Evolutionary conservation across 208 protist species (phyloP), one percentile per base, ranked within the genome.

Genomic region (Kentomonas sorsogonicus): DNA sequence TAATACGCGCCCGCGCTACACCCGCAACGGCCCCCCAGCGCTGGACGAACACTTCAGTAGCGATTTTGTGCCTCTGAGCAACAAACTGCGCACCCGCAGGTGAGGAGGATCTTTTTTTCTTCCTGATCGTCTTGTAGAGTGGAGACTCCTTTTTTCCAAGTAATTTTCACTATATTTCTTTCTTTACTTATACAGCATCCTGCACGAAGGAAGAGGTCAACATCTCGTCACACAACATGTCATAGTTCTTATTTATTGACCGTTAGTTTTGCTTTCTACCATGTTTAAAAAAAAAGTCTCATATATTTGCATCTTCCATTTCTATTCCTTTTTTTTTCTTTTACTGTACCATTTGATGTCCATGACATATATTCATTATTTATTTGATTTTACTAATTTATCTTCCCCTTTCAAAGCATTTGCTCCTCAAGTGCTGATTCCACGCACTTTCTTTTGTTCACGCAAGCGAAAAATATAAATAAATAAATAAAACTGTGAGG

Each of bases 291-390:
- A n/a, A n/a, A n/a, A n/a, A n/a, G n/a, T n/a, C n/a, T n/a, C n/a
- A n/a, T n/a, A n/a, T 56, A 58, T 22, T 47, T 50, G 15, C 26
- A 23, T 18, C 33, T 26, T 23, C n/a, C 39, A 45, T 26, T 44
- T 61, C 39, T 53, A 7, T 61, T 15, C 16, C 27, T 63, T 47
- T 36, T 23, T 59, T 45, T 51, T 58, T 43, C 41, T 66, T 55
- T 54, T 4, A 36, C 36, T 9, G 13, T 29, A 38, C 40, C 25
- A 11, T 64, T 54, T 60, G 5, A 15, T 2, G 43, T 16, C 29
- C 18, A 9, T 54, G 29, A 5, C 40, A 53, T 63, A 11, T 34
- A 25, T 40, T 47, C 63, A 9, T 39, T 56, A 9, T 1, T 34
- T 20, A 3, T 0, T 44, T 20, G 20, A 29, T 45, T 50, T 65